Base-by-base conservation (phyloP, 1,284 basidiomycete genomes). In the Cutaneotrichosporon sp. region DNA sequence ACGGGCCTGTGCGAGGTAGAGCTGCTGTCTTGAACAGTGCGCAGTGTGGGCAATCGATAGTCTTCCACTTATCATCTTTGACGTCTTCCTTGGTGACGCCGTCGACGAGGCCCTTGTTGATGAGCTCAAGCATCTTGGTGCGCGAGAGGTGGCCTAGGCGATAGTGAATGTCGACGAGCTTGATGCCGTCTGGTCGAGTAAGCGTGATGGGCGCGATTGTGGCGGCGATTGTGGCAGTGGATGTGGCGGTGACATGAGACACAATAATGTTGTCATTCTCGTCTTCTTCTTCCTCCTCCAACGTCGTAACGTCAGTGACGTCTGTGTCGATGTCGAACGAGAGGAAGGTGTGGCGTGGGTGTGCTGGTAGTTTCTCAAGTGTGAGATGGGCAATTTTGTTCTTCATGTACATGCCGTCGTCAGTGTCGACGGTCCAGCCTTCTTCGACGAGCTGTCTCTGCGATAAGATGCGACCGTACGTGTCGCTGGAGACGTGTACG, bases 101-200 rank as follows among this genome's bases (percentile, higher is more conserved):
- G 5, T 46, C 16, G 42, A 46, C 42, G 7, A 46, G 42, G 13
- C 42, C 42, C 7, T 14, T 26, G 5, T 38, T 38, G 32, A 51
- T 38, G n/a, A 51, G 47, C 4, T 26, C 13, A 18, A 51, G 31
- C 11, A 59, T n/a, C 4, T 18, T 11, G 10, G 32, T 14, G 10
- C 58, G 47, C 8, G 40, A 31, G 31, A 61, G 34, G 18, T 61
- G 60, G 16, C 52, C 60, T 3, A 61, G 40, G 16, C 46, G 55
- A 32, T 32, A 13, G 32, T 56, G 60, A 18, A 55, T 13, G 16
- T 46, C 42, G 42, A 46, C 16, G 42, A 46, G 42, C 16, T 46
- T 21, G 16, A 18, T 49, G 47, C 47, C 47, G 10, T 49, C 47
- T 7, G 47, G 47, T 4, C 47, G 47, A 1, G 47, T 10, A n/a